Evolutionary conservation across 331 rosid genomes (phyloP).

Genomic region (Quercus lobata): DNA sequence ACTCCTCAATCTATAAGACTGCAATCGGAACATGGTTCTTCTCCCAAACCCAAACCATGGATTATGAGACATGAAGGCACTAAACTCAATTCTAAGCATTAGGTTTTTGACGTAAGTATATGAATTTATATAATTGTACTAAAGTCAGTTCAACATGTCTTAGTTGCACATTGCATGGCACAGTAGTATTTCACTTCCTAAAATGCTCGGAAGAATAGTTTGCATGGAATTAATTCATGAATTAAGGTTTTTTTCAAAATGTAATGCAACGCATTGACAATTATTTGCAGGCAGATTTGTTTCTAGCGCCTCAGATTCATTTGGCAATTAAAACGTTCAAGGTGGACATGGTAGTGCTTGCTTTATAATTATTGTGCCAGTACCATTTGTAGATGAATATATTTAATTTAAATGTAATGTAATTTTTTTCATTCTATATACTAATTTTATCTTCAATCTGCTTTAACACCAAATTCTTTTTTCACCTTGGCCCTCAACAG

Average conservation of each 20-base stretch:
- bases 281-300: conserved; percentile 71
- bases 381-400: background rate
- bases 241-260: background rate
- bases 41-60: conserved; percentile 6
- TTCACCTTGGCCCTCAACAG: background rate
- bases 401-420: background rate
- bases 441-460: background rate
- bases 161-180: background rate
- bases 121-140: background rate
- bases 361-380: background rate
- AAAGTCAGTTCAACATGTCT: background rate
- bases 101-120: background rate
- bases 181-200: background rate
- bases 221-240: background rate
- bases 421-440: background rate
- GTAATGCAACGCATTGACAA: conserved; percentile 16
- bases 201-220: background rate
- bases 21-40: background rate
- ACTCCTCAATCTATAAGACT: background rate
- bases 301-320: conserved; percentile 69
- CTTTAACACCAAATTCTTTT: background rate
- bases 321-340: conserved; percentile 36
- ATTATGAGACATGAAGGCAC: conserved; percentile 8
- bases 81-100: conserved; percentile 3
- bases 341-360: conserved; percentile 51